Base-by-base conservation (phyloP, 2,329 filamentous ascomycete genomes). In the Juglanconis oblonga region DNA sequence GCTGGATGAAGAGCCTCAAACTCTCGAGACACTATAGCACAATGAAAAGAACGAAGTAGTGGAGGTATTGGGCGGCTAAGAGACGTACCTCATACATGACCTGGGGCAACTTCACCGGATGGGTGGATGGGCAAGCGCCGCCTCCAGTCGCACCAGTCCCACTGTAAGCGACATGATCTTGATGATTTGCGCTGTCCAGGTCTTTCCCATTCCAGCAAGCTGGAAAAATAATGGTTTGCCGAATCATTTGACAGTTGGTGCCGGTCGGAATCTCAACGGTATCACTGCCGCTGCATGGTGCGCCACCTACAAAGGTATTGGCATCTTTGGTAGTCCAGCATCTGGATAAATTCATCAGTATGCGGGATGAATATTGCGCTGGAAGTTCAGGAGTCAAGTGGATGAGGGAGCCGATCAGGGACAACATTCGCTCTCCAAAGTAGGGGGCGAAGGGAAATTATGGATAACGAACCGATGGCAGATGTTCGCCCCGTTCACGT, bases 161-260 rank as follows among this genome's bases (percentile, higher is more conserved):
- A 69, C 72, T 71, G 70, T 81, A 81, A 29, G 77, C 72, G 24
- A 80, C 76, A 69, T 81, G 79, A 63, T 70, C 73, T 67, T 70
- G 59, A 17, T 62, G 59, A 40, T 62, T 54, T 5, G 51, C 51
- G 29, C 52, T 55, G 33, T 62, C 59, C n/a, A 74, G 56, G 47
- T 62, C 59, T 47, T 48, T 52, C 1, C 59, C 59, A 38, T 62
- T 57, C 59, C 59, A 62, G 33, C 59, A 62, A 9, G 73, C 71
- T 5, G 76, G 76, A 72, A 81, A 81, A 70, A 81, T 79, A 69
- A 81, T 77, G 67, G 79, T 81, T 67, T 80, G 78, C 63, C 79
- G 76, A 72, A 81, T 81, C 74, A 81, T 79, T 72, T 81, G 80
- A 75, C 78, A 81, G 58, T 65, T 72, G 62, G 76, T 71, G 60